These are phyloP conservation scores for Cucurbita pepo DNA, from an alignment of 306 rosid species.

Conservation along the genomic window DNA sequence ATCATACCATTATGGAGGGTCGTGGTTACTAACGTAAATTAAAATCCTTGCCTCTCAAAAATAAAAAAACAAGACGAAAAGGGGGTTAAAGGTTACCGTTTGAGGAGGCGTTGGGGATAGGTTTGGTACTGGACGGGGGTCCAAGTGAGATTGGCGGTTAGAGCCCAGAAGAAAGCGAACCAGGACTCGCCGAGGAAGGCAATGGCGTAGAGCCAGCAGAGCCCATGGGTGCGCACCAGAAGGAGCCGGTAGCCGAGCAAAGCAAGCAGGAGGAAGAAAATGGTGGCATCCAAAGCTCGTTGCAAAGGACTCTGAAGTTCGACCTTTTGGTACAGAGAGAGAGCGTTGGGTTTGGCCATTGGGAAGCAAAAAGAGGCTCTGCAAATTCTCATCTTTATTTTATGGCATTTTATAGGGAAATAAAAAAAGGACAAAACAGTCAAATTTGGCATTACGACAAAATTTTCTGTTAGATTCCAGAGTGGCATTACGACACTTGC, in stretches of 20 bases:
- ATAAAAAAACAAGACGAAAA: too few species aligned
- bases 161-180: constrained; percentile 34
- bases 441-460: too few species aligned
- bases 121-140: constrained; percentile 25
- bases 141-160: constrained; percentile 27
- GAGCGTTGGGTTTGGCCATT: not conserved
- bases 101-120: constrained; percentile 22
- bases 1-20: too few species aligned
- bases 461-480: too few species aligned
- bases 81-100: constrained; percentile 7
- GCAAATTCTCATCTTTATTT: too few species aligned
- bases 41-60: too few species aligned
- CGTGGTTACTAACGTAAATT: too few species aligned
- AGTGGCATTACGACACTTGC: too few species aligned
- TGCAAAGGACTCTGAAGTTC: not conserved
- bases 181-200: constrained; percentile 50
- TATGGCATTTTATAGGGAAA: too few species aligned
- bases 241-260: constrained; percentile 25
- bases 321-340: constrained; percentile 19
- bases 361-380: not conserved
- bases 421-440: too few species aligned
- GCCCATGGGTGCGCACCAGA: constrained; percentile 4
- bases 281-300: constrained; percentile 13
- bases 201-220: constrained; percentile 16
- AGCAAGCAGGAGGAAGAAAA: constrained; percentile 20